These are phyloP conservation scores for Neotropicomus parvogracilis DNA, from an alignment of 1,284 basidiomycete species.

Conservation along the genomic window DNA sequence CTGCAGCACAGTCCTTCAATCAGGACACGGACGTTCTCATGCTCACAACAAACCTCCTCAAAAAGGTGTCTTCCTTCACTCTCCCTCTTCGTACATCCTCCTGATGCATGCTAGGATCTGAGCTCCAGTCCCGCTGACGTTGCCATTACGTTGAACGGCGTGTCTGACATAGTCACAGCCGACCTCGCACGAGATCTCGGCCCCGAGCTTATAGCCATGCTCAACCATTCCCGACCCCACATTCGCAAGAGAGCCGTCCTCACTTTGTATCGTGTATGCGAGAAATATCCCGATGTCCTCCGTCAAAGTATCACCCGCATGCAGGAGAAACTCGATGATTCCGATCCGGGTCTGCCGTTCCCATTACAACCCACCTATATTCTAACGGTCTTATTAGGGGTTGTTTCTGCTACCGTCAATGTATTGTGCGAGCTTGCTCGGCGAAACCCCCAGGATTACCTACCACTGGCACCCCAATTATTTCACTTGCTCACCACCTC, in stretches of 20 bases:
- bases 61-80: constrained; percentile 70
- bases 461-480: constrained; percentile 85
- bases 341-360: constrained; percentile 62
- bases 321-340: constrained; percentile 83
- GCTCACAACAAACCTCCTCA: constrained; percentile 94
- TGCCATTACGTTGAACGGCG: constrained; percentile 79
- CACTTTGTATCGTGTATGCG: constrained; percentile 74
- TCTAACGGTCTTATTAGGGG: constrained; percentile 49
- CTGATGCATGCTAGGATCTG: constrained; percentile 64
- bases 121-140: constrained; percentile 74
- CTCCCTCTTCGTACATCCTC: too few species aligned
- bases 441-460: constrained; percentile 72
- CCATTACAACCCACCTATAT: not conserved
- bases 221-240: constrained; percentile 86
- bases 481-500: constrained; percentile 94
- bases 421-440: constrained; percentile 92
- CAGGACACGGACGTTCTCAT: constrained; percentile 96
- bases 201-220: constrained; percentile 81
- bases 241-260: constrained; percentile 89
- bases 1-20: constrained; percentile 88
- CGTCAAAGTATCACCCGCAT: constrained; percentile 67
- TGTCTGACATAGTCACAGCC: constrained; percentile 85
- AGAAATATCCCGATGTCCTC: constrained; percentile 76
- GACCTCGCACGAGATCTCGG: constrained; percentile 88
- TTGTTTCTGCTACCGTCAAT: constrained; percentile 90